phyloP scores from a whole-genome alignment of 2,329 filamentous ascomycete genomes.

The Herpotrichia juniperi region DNA sequence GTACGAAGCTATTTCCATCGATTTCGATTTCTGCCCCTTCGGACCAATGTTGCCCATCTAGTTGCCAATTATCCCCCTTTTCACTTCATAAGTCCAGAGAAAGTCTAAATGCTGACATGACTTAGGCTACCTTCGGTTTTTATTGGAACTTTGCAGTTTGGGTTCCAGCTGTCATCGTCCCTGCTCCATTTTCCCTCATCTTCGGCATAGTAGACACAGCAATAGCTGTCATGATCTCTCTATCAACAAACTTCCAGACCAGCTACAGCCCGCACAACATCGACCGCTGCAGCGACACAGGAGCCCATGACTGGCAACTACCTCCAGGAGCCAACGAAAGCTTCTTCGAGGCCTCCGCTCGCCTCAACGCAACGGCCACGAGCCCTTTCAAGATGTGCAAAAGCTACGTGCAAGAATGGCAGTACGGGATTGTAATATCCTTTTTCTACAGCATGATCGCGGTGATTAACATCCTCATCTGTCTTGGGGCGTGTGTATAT shows the following conservation, averaged over 20 bases:
- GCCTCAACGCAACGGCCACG: slow-evolving; percentile 25
- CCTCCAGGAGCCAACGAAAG: slow-evolving; percentile 29
- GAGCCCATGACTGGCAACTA: slow-evolving; percentile 14
- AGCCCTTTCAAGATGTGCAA: slow-evolving; percentile 26
- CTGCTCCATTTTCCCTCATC: slow-evolving; percentile 14
- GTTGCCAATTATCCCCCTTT: background rate
- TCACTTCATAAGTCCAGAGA: background rate
- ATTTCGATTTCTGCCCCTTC: background rate
- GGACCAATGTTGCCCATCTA: background rate
- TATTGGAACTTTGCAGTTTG: slow-evolving; percentile 18
- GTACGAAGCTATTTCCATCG: background rate
- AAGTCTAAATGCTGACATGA: background rate
- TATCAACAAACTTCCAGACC: slow-evolving; percentile 10
- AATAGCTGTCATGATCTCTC: slow-evolving; percentile 7
- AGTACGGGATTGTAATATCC: slow-evolving; percentile 25
- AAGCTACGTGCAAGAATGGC: slow-evolving; percentile 27
- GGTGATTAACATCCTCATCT: slow-evolving; percentile 14
- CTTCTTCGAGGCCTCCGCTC: slow-evolving; percentile 32
- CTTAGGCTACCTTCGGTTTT: slow-evolving; percentile 14
- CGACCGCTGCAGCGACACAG: slow-evolving; percentile 6
- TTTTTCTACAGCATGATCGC: slow-evolving; percentile 19
- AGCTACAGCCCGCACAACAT: slow-evolving; percentile 11
- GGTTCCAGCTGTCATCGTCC: slow-evolving; percentile 16
- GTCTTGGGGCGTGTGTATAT: background rate
- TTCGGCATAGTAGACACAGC: slow-evolving; percentile 16